Percentiles rank a stretch among this genome's conserved stretches.
phyloP scores from a whole-genome alignment of 1,284 basidiomycete genomes.

The Puccinia hordei region DNA sequence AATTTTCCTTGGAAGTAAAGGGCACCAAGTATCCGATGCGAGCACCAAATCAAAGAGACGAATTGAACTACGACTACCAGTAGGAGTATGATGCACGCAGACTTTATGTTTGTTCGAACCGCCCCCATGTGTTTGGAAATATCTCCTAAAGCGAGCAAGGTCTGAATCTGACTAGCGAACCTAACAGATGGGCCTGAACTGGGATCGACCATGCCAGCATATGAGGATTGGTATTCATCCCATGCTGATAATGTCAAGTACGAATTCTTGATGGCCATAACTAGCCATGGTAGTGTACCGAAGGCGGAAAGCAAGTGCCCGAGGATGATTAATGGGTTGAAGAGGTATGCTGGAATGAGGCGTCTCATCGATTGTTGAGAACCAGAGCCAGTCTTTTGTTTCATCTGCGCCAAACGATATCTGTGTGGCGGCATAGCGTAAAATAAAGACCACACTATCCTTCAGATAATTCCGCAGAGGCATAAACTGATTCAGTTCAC shows the following conservation, averaged over 20 bases:
- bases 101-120: neutral
- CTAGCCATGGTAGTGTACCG: neutral
- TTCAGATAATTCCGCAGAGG: neutral
- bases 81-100: neutral
- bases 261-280: neutral
- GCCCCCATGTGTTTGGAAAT: neutral
- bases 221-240: constrained; percentile 6
- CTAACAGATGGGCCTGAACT: neutral
- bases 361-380: neutral
- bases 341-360: neutral
- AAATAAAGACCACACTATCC: constrained; percentile 4
- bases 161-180: neutral
- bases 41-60: neutral
- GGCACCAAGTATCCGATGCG: neutral
- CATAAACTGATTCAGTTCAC: neutral
- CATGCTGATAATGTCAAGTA: neutral
- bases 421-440: constrained; percentile 25
- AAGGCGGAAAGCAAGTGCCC: constrained; percentile 18
- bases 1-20: constrained; percentile 10
- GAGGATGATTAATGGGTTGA: constrained; percentile 26
- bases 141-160: neutral
- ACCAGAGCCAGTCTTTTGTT: neutral
- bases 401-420: constrained; percentile 12
- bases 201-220: neutral
- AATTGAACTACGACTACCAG: neutral